phyloP scores from a whole-genome alignment of 768 basidiomycete species.

The Mrakia blollopis region DNA sequence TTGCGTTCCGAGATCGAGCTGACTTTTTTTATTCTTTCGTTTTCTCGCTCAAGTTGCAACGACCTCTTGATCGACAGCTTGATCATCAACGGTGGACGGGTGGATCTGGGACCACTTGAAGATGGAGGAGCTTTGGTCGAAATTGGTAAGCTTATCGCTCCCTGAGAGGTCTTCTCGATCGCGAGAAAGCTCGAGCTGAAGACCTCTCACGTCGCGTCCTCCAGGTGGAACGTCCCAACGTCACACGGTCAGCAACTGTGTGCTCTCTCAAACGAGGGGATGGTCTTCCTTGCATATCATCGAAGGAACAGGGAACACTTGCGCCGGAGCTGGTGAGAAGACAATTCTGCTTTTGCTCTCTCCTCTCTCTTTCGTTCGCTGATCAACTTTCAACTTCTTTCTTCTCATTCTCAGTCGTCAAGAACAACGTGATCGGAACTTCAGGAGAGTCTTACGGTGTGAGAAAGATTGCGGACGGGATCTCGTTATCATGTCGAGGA shows the following conservation, averaged over 20 bases:
- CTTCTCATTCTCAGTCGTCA: not conserved
- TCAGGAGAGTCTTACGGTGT: conserved; percentile 5
- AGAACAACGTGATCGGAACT: conserved; percentile 20
- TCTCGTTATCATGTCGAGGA: conserved; percentile 2
- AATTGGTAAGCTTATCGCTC: not conserved
- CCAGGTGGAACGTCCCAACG: not conserved
- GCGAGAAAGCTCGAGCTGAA: too few species aligned
- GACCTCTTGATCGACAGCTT: conserved; percentile 1
- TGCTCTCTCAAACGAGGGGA: conserved; percentile 7
- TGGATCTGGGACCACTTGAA: not conserved
- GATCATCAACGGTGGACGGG: conserved; percentile 10
- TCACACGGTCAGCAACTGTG: conserved; percentile 7
- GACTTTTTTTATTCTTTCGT: not conserved
- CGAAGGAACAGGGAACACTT: not conserved
- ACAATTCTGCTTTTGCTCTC: not conserved
- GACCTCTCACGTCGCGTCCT: too few species aligned
- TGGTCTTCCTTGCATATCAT: conserved; percentile 23
- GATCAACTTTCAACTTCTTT: not conserved
- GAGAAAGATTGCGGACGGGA: conserved; percentile 13
- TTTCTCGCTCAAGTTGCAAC: conserved; percentile 11
- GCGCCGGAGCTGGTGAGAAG: not conserved
- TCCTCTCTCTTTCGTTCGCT: not conserved
- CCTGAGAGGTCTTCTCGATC: too few species aligned
- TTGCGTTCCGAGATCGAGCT: not conserved
- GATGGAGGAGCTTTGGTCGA: conserved; percentile 16